A percentile compares a stretch with the other conserved stretches of the same genome.
These are phyloP conservation scores for Gynostemma pentaphyllum DNA, from an alignment of 306 rosid genomes.

Conservation along the genomic window DNA sequence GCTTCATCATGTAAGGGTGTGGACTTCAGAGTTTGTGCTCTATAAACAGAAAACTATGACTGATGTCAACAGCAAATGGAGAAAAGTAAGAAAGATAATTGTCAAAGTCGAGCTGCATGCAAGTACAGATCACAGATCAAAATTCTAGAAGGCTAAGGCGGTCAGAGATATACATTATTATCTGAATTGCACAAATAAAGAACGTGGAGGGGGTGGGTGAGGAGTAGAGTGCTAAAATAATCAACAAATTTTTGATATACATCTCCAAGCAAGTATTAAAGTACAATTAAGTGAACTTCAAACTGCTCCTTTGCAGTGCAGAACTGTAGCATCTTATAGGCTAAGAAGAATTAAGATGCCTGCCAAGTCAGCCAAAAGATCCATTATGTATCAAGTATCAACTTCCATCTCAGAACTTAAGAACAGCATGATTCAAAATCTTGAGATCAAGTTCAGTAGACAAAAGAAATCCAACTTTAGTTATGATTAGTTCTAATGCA, in stretches of 20 bases:
- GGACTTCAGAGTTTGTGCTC: not conserved
- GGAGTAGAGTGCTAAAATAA: slow-evolving; percentile 3
- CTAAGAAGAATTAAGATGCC: slow-evolving; percentile 1
- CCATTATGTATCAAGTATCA: not conserved
- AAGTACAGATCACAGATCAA: not conserved
- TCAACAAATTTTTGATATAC: not conserved
- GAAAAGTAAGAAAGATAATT: not conserved
- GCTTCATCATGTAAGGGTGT: not conserved
- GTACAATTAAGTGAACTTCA: slow-evolving; percentile 3
- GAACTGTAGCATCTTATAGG: not conserved
- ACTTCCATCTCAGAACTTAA: not conserved
- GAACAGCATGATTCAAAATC: not conserved
- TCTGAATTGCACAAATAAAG: not conserved
- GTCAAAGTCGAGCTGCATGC: not conserved
- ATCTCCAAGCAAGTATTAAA: slow-evolving; percentile 3
- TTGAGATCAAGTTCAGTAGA: not conserved
- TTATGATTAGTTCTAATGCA: not conserved
- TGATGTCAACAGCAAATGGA: not conserved
- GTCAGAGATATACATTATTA: not conserved
- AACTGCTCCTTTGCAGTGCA: slow-evolving; percentile 2
- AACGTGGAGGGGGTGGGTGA: no score
- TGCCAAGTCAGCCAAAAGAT: not conserved
- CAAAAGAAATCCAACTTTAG: not conserved
- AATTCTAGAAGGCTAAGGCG: not conserved
- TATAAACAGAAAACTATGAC: not conserved